A percentile compares a stretch with the other conserved stretches of the same genome.
Evolutionary conservation across 2,329 filamentous ascomycete genomes (phyloP).

Genomic region (Scytalidium lignicola): DNA sequence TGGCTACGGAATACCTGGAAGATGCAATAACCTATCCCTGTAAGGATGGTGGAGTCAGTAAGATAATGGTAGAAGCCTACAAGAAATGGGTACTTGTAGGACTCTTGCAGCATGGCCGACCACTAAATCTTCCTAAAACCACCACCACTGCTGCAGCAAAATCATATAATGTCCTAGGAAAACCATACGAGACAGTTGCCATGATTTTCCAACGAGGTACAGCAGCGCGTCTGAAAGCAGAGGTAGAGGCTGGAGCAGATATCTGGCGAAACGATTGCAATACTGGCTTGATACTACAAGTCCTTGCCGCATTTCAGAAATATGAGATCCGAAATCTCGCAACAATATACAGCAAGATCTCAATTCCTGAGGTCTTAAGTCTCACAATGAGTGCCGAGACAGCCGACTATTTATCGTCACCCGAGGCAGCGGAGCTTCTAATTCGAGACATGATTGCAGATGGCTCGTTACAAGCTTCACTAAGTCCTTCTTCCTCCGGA

Average conservation of each 20-base stretch:
- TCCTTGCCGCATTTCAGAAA: slow-evolving; percentile 65
- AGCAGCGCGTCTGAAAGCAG: slow-evolving; percentile 55
- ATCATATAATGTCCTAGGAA: slow-evolving; percentile 52
- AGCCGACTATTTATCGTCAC: slow-evolving; percentile 34
- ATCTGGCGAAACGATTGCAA: slow-evolving; percentile 72
- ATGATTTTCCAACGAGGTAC: slow-evolving; percentile 59
- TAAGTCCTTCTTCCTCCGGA: slow-evolving; percentile 37
- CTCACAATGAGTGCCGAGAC: slow-evolving; percentile 51
- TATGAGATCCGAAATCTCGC: slow-evolving; percentile 71
- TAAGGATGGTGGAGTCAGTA: slow-evolving; percentile 58
- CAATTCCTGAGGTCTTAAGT: slow-evolving; percentile 46
- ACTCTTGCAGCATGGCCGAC: slow-evolving; percentile 64
- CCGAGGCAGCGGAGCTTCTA: slow-evolving; percentile 40
- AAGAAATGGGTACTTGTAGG: slow-evolving; percentile 84
- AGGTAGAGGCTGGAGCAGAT: slow-evolving; percentile 53
- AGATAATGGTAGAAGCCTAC: slow-evolving; percentile 82
- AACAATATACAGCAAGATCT: slow-evolving; percentile 61
- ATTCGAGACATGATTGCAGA: slow-evolving; percentile 51
- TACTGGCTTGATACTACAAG: slow-evolving; percentile 61
- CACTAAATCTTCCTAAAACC: slow-evolving; percentile 49
- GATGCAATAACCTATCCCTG: slow-evolving; percentile 63
- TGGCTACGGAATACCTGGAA: slow-evolving; percentile 57
- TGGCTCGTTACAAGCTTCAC: slow-evolving; percentile 46
- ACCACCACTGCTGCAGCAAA: slow-evolving; percentile 49
- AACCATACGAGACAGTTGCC: slow-evolving; percentile 67